phyloP scores from a whole-genome alignment of 441 rosid genomes.

The Oxalis stricta region DNA sequence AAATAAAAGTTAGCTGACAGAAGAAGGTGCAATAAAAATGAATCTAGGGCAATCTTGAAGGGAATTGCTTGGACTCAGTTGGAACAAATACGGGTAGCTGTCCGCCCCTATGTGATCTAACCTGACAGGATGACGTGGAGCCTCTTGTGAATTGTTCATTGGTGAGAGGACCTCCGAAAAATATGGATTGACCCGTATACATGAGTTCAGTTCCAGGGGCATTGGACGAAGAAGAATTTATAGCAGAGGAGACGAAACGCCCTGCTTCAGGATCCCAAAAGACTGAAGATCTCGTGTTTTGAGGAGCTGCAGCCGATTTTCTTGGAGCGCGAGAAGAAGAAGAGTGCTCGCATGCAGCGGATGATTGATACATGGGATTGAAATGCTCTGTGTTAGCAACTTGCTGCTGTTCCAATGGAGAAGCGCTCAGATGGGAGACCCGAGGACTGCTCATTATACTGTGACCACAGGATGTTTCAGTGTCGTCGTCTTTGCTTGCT shows the following conservation, averaged over 20 bases:
- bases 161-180: conserved; percentile 50
- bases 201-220: conserved; percentile 38
- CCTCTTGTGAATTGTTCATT: conserved; percentile 35
- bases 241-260: conserved; percentile 58
- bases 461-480: conserved; percentile 34
- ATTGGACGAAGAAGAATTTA: conserved; percentile 20
- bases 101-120: conserved; percentile 59
- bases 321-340: conserved; percentile 39
- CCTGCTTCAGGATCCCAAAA: conserved; percentile 90
- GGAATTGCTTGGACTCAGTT: conserved; percentile 35
- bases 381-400: conserved; percentile 43
- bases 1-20: too few relatives aligned
- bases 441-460: conserved; percentile 51
- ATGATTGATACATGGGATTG: conserved; percentile 63
- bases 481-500: conserved; percentile 51
- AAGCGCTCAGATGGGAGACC: conserved; percentile 24
- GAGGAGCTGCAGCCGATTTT: too few relatives aligned
- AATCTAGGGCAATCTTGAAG: conserved; percentile 31
- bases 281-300: conserved; percentile 39
- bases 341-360: conserved; percentile 45
- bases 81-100: conserved; percentile 88
- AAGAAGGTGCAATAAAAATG: background rate
- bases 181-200: conserved; percentile 45
- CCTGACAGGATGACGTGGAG: conserved; percentile 28
- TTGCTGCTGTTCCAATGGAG: conserved; percentile 33